Evolutionary conservation across 768 basidiomycete genomes (phyloP), one percentile per base, ranked within the genome.

Genomic region (Gloeophyllum trabeum): DNA sequence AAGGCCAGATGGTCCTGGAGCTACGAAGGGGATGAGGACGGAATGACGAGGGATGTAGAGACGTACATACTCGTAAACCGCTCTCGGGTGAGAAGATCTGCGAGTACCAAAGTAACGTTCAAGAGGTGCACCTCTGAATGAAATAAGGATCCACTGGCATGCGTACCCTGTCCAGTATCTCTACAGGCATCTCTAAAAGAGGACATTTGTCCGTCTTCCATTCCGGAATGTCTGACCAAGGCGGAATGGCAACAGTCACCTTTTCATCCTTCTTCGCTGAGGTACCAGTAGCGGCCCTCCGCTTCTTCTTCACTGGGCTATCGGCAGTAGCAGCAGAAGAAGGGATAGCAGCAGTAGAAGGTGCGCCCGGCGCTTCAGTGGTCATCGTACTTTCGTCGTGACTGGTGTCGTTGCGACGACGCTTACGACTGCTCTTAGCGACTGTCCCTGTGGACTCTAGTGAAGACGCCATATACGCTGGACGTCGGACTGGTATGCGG

Each of bases 141-240:
- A 10, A 32, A 32, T 32, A 10, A 32, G 16, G 28, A 32, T 10
- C 10, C 10, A 16, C 10, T 32, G 10, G 16, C 10, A 16, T 10
- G 16, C 28, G 28, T 10, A 32, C 28, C 28, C 16, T 32, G 28
- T 32, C 28, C 28, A 32, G 16, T 10, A 32, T 32, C 28, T 32
- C 28, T 10, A 32, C 28, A 16, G 28, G 28, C 28, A 32, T 32
- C 10, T 38, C 36, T 10, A 38, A 12, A 7, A 38, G 19, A 12
- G 19, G 12, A 12, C 7, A 21, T 18, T 38, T 38, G 20, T 38
- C 19, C 12, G 63, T 61, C 59, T 93, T 90, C 90, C 90, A 94
- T 47, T 72, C 72, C 58, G 87, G 55, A 20, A 94, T 69, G 60
- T 90, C 82, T 16, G 66, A 62, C 90, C 90, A 94, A 2, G 87